Evolutionary conservation across 495 filamentous ascomycete genomes (phyloP), one percentile per base, ranked within the genome.

Genomic region (Tuber calosporum): DNA sequence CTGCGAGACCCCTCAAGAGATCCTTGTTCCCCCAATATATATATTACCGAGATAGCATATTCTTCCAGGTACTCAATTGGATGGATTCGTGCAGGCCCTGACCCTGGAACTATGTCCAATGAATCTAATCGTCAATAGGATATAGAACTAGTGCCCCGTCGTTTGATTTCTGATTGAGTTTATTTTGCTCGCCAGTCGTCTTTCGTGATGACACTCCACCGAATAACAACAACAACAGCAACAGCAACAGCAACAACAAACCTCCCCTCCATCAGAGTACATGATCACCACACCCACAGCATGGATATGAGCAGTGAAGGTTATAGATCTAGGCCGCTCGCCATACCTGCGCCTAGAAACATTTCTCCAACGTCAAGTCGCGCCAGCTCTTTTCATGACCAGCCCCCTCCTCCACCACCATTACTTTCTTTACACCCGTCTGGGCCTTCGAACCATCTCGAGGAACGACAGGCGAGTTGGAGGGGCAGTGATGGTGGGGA

Each of bases 261-360:
- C 71, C 79, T 81, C 40, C 79, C 79, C 71, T 74, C 79, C 15
- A 81, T 81, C 73, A 76, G 79, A 68, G 76, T 78, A 58, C 79
- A 76, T 73, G 76, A 81, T 68, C 72, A 77, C 72, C 76, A 76
- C 39, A 15, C 9, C 26, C 69, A 80, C 75, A 71, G 71, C 70
- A 76, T 79, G 70, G 79, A 81, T 43, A 74, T 79, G 41, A 69
- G 71, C 68, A 74, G 69, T 71, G 79, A 78, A 73, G 67, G 66
- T 40, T 69, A 80, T 69, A 80, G 79, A 74, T 81, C 79, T 62
- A 81, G 75, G 79, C 79, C 79, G 36, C 79, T 81, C 62, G 76
- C 80, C 58, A 81, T 81, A 72, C 79, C 79, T 69, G 69, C 81
- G 68, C 75, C 78, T 22, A 81, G 66, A 74, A 78, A 73, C 69